Conservation (phyloP, 768 basidiomycete species). For the Boletus sensibilis region DNA sequence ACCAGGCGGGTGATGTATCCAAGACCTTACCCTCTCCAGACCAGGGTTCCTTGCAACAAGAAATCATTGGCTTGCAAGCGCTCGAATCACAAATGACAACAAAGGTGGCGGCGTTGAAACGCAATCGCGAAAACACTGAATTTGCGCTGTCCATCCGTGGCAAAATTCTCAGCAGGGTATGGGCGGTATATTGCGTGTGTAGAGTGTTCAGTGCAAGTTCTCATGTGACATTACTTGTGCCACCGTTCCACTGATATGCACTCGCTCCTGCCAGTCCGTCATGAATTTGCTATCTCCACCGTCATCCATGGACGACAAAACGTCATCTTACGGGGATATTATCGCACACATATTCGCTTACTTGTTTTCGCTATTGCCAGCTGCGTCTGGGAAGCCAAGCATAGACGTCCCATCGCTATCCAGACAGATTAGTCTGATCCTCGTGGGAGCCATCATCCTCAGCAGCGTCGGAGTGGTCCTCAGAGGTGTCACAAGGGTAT, state of each 20-base stretch:
- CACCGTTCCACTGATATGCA: constrained; percentile 15
- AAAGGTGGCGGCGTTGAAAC: constrained; percentile 51
- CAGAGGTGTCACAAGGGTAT: constrained; percentile 60
- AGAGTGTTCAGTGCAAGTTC: constrained; percentile 59
- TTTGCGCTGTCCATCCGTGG: constrained; percentile 59
- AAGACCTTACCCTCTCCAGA: constrained; percentile 27
- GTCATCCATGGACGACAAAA: constrained; percentile 37
- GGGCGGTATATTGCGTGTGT: constrained; percentile 66
- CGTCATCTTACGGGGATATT: constrained; percentile 42
- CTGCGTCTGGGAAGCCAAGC: constrained; percentile 25
- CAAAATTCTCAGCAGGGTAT: constrained; percentile 47
- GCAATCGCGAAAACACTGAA: constrained; percentile 46
- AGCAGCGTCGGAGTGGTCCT: constrained; percentile 71
- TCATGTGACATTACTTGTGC: constrained; percentile 4
- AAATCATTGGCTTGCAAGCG: constrained; percentile 62
- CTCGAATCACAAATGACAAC: constrained; percentile 67
- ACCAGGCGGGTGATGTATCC: neutral
- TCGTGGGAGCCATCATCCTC: constrained; percentile 77
- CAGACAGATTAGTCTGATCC: constrained; percentile 58
- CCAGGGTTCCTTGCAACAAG: constrained; percentile 44
- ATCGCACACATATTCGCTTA: constrained; percentile 44
- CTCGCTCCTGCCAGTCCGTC: constrained; percentile 26
- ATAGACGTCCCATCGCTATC: constrained; percentile 43
- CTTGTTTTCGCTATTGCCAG: constrained; percentile 39
- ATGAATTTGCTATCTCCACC: constrained; percentile 35